Conservation (phyloP, 108 stramenopile genomes). For the Stephanodiscus triporus region DNA sequence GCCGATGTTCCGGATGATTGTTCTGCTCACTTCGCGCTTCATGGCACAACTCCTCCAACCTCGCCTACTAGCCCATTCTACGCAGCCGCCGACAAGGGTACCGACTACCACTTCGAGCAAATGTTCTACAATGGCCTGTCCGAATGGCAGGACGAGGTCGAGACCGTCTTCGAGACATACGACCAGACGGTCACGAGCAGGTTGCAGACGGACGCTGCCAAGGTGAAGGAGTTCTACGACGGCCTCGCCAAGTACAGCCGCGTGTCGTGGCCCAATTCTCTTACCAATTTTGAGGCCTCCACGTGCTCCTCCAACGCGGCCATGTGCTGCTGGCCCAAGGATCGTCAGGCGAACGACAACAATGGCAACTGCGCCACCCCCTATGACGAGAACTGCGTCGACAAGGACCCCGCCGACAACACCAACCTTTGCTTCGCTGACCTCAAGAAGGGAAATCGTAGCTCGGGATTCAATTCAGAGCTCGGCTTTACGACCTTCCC, state of each 20-base stretch:
- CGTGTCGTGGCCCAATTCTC: slow-evolving; percentile 27
- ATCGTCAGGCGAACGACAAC: slow-evolving; percentile 39
- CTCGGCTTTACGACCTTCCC: slow-evolving; percentile 38
- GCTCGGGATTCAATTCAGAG: slow-evolving; percentile 1
- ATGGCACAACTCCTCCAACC: neutral
- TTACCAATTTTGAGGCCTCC: slow-evolving; percentile 27
- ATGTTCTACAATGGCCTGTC: slow-evolving; percentile 49
- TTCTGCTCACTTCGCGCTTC: neutral
- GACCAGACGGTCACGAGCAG: slow-evolving; percentile 19
- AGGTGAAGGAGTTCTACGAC: slow-evolving; percentile 34
- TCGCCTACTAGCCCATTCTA: slow-evolving; percentile 6
- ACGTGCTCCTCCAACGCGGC: slow-evolving; percentile 34
- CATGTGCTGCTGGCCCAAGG: slow-evolving; percentile 44
- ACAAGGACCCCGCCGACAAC: slow-evolving; percentile 59
- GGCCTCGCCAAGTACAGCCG: slow-evolving; percentile 12
- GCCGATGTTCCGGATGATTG: neutral
- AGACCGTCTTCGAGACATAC: slow-evolving; percentile 39
- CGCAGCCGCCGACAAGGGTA: slow-evolving; percentile 29
- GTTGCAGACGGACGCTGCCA: slow-evolving; percentile 25
- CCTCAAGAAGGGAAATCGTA: slow-evolving; percentile 5
- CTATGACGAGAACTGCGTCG: slow-evolving; percentile 48
- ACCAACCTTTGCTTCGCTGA: slow-evolving; percentile 59
- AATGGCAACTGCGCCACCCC: slow-evolving; percentile 44
- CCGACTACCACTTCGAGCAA: slow-evolving; percentile 41
- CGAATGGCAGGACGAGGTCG: slow-evolving; percentile 51